These are phyloP conservation scores for Ophiostoma himal-ulmi DNA, from an alignment of 2,329 filamentous ascomycete species.

Conservation along the genomic window DNA sequence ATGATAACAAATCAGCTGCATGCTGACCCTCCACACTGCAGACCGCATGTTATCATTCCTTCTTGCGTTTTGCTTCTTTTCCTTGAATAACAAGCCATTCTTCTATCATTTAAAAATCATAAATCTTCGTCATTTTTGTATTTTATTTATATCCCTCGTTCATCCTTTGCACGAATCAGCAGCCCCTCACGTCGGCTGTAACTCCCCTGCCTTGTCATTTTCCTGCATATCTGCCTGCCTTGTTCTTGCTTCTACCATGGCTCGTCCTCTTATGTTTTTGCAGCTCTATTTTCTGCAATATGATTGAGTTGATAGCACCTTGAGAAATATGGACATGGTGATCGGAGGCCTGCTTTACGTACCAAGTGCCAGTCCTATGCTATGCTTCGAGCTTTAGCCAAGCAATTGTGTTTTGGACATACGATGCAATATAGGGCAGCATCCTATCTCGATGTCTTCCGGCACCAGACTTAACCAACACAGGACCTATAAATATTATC, in stretches of 20 bases:
- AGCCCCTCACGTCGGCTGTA: not conserved
- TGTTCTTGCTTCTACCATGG: not conserved
- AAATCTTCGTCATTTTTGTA: not conserved
- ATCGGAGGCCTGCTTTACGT: not conserved
- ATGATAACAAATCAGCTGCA: not conserved
- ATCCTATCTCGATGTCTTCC: not conserved
- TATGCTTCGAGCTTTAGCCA: not conserved
- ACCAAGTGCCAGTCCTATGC: not conserved
- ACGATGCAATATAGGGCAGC: not conserved
- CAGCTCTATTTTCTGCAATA: not conserved
- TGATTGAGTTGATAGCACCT: not conserved
- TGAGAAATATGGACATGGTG: not conserved
- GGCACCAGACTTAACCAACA: not conserved
- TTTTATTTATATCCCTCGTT: not conserved
- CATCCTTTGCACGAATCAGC: not conserved
- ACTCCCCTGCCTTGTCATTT: not conserved
- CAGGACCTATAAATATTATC: not conserved
- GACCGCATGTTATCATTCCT: not conserved
- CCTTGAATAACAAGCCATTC: not conserved
- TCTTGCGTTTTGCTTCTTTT: not conserved
- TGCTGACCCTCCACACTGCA: not conserved
- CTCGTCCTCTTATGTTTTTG: not conserved
- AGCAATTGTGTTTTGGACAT: not conserved
- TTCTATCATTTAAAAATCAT: not conserved
- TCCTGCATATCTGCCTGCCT: not conserved